phyloP scores from a whole-genome alignment of 352 stramenopile species.

The Globisporangium camurandrum region DNA sequence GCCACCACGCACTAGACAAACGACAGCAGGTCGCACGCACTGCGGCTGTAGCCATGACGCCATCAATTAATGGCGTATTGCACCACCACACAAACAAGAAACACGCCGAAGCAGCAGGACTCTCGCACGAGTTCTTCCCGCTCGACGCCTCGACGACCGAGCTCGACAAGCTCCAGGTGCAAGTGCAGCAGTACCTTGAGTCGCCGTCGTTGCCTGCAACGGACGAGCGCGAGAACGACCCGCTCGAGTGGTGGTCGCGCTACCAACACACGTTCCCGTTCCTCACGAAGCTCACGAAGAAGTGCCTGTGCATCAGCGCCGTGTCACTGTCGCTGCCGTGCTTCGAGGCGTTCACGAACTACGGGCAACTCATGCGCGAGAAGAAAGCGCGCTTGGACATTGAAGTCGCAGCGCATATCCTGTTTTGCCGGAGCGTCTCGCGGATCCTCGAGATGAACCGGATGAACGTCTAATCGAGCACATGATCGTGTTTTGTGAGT shows the following conservation, averaged over 20 bases:
- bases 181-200: no score
- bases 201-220: slow-evolving; percentile 55
- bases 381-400: slow-evolving; percentile 74
- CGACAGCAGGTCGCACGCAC: no score
- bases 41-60: no score
- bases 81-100: no score
- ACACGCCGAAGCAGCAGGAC: slow-evolving; percentile 18
- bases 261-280: slow-evolving; percentile 63
- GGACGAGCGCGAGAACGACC: slow-evolving; percentile 65
- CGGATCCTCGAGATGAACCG: slow-evolving; percentile 79
- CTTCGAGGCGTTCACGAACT: slow-evolving; percentile 73
- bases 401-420: no score
- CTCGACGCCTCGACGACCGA: slow-evolving; percentile 45
- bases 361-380: slow-evolving; percentile 67
- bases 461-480: slow-evolving; percentile 69
- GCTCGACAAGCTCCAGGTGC: slow-evolving; percentile 49
- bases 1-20: no score
- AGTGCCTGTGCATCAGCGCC: slow-evolving; percentile 72
- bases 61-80: no score
- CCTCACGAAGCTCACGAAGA: slow-evolving; percentile 60
- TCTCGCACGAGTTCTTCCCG: slow-evolving; percentile 60
- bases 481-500: no score
- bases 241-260: slow-evolving; percentile 77
- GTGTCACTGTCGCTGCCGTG: slow-evolving; percentile 69
- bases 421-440: no score